phyloP scores from a whole-genome alignment of 2,329 filamentous ascomycete genomes.

The Elsinoe necatrix region DNA sequence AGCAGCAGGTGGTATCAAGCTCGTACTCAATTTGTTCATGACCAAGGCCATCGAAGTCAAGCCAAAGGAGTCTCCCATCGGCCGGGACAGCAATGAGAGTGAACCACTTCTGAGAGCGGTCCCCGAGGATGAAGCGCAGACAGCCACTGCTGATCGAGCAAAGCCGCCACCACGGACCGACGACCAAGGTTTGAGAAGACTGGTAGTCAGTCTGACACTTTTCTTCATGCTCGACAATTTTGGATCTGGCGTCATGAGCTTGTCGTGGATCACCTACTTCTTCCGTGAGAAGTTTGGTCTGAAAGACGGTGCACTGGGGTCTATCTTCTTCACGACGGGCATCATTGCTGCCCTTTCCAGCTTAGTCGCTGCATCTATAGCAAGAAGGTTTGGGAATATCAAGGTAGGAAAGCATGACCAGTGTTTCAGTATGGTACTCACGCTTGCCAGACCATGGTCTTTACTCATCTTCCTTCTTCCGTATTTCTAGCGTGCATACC shows the following conservation, averaged over 20 bases:
- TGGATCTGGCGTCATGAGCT: conserved; percentile 14
- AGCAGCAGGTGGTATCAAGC: conserved; percentile 33
- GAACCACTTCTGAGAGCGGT: conserved; percentile 8
- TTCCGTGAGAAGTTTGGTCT: conserved; percentile 16
- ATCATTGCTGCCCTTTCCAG: conserved; percentile 16
- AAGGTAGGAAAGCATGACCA: not conserved
- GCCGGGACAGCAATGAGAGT: not conserved
- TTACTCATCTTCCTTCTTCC: conserved; percentile 57
- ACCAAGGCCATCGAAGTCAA: conserved; percentile 33
- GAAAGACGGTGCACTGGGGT: conserved; percentile 15
- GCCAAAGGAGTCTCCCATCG: not conserved
- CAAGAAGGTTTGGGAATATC: conserved; percentile 16
- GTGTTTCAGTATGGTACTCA: not conserved
- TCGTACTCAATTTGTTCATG: conserved; percentile 31
- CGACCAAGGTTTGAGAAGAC: not conserved
- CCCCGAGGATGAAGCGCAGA: not conserved
- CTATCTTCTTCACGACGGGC: conserved; percentile 14
- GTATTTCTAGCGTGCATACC: conserved; percentile 55
- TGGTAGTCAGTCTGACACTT: conserved; percentile 3
- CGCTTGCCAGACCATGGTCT: conserved; percentile 41
- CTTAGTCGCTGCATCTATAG: conserved; percentile 16
- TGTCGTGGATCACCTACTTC: conserved; percentile 18
- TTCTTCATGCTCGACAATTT: conserved; percentile 17
- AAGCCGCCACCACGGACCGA: not conserved
- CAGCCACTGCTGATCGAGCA: not conserved